Evolutionary conservation across 2,329 filamentous ascomycete species (phyloP).

Genomic region (Aspergillus glaucus): DNA sequence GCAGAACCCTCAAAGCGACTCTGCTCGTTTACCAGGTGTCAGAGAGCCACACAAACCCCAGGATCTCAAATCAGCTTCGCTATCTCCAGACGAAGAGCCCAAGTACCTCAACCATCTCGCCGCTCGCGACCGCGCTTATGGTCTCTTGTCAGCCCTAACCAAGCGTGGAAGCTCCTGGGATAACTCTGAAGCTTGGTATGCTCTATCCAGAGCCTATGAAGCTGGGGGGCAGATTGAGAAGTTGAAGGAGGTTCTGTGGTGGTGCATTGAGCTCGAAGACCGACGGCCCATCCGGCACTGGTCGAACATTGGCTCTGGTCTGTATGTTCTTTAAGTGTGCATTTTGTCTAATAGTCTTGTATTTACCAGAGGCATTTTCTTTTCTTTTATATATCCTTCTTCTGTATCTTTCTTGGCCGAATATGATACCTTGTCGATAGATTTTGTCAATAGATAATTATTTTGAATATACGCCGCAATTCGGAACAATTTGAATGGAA

Average conservation of each 20-base stretch:
- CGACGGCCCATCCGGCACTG: slow-evolving; percentile 71
- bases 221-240: slow-evolving; percentile 78
- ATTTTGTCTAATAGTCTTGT: slow-evolving; percentile 1
- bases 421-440: slow-evolving; percentile 23
- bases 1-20: slow-evolving; percentile 1
- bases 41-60: background rate
- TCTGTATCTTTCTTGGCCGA: slow-evolving; percentile 9
- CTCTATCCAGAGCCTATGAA: slow-evolving; percentile 80
- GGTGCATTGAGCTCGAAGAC: slow-evolving; percentile 94
- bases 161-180: slow-evolving; percentile 87
- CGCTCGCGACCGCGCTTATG: slow-evolving; percentile 81
- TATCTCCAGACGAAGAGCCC: slow-evolving; percentile 45
- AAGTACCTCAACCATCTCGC: slow-evolving; percentile 77
- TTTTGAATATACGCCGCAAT: slow-evolving; percentile 1
- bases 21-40: background rate
- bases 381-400: slow-evolving; percentile 3
- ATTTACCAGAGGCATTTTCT: background rate
- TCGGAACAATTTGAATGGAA: slow-evolving; percentile 12
- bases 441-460: slow-evolving; percentile 8
- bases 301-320: slow-evolving; percentile 61
- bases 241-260: slow-evolving; percentile 91
- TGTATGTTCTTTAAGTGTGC: slow-evolving; percentile 53
- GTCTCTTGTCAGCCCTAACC: slow-evolving; percentile 72
- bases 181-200: slow-evolving; percentile 86
- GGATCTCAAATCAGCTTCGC: background rate